Conservation (phyloP, 108 stramenopile species). For the Stephanodiscus triporus region DNA sequence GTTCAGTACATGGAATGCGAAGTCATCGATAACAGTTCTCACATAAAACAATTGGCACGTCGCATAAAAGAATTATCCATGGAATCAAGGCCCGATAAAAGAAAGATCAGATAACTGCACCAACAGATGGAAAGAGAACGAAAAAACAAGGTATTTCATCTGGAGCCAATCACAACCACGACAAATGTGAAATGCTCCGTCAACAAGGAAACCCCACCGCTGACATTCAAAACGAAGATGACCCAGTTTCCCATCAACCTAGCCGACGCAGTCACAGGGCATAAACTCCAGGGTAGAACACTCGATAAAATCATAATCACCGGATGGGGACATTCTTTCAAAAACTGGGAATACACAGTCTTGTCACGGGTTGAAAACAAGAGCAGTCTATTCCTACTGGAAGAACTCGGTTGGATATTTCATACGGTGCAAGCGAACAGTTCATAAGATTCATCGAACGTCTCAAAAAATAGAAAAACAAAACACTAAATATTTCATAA, state of each 20-base stretch:
- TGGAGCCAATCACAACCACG: background rate
- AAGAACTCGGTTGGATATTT: background rate
- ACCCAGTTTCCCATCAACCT: conserved; percentile 22
- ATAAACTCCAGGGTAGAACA: background rate
- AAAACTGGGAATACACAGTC: conserved; percentile 5
- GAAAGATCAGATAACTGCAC: background rate
- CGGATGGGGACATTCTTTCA: background rate
- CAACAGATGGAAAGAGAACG: background rate
- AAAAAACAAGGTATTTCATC: background rate
- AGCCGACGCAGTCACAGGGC: conserved; percentile 17
- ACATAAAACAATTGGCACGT: conserved; percentile 5
- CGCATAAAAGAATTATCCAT: no score
- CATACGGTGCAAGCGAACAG: background rate
- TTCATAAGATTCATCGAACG: no score
- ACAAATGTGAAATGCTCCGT: background rate
- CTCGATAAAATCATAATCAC: background rate
- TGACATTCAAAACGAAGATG: conserved; percentile 4
- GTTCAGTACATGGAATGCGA: conserved; percentile 18
- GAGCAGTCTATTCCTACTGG: background rate
- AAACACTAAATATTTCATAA: no score
- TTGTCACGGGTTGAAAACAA: background rate
- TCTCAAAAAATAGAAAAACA: no score
- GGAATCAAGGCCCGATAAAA: conserved; percentile 14
- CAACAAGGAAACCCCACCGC: conserved; percentile 11
- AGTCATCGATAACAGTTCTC: conserved; percentile 1